Conservation (phyloP, 768 basidiomycete genomes). For the Leccinum broughii region DNA sequence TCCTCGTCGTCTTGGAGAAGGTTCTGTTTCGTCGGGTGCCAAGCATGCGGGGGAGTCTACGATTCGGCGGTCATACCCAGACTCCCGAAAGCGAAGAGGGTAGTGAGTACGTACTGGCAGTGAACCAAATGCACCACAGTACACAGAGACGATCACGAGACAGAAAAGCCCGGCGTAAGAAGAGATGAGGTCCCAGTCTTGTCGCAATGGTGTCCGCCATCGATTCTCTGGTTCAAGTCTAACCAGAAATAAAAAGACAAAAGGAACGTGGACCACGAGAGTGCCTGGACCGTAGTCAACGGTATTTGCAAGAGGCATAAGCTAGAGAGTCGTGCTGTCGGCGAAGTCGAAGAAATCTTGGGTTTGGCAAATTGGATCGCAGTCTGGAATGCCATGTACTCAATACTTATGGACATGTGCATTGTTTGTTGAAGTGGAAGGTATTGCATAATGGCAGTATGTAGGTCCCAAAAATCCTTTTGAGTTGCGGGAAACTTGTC, state of each 20-base stretch:
- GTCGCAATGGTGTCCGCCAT: constrained; percentile 13
- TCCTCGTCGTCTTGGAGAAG: constrained; percentile 47
- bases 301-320: neutral
- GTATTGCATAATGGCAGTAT: neutral
- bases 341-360: neutral
- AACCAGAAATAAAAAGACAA: neutral
- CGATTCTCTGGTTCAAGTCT: neutral
- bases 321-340: neutral
- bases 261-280: constrained; percentile 1
- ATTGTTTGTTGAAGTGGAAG: constrained; percentile 13
- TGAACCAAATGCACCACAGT: constrained; percentile 69
- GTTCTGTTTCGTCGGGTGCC: neutral
- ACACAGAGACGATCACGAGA: constrained; percentile 65
- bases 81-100: neutral
- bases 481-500: too few species aligned
- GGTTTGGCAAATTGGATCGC: neutral
- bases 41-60: constrained; percentile 11
- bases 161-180: constrained; percentile 69
- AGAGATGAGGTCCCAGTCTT: constrained; percentile 59
- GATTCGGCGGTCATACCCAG: neutral
- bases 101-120: constrained; percentile 52
- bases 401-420: constrained; percentile 8
- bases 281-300: neutral
- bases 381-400: neutral
- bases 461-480: too few species aligned